phyloP scores from a whole-genome alignment of 2,329 filamentous ascomycete species.

The Huntiella moniliformis region DNA sequence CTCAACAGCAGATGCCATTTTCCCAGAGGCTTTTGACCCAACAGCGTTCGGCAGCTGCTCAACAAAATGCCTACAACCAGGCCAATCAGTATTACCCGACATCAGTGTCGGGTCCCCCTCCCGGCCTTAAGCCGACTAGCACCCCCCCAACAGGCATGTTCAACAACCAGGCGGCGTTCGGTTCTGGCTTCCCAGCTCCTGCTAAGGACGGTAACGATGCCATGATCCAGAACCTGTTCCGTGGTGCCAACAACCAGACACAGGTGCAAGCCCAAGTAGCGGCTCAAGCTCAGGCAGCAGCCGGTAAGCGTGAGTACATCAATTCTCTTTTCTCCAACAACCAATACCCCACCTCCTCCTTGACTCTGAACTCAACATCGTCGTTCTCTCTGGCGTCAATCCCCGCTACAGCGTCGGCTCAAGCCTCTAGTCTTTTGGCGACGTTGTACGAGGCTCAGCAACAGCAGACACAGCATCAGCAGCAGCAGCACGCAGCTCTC shows the following conservation, averaged over 20 bases:
- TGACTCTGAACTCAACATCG: constrained; percentile 83
- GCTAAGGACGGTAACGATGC: constrained; percentile 50
- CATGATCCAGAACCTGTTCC: constrained; percentile 65
- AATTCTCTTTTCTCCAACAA: constrained; percentile 71
- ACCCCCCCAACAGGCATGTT: constrained; percentile 92
- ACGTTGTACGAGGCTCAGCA: constrained; percentile 73
- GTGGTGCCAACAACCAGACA: constrained; percentile 47
- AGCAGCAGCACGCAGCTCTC: constrained; percentile 3
- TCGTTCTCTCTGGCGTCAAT: constrained; percentile 70
- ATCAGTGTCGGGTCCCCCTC: constrained; percentile 81
- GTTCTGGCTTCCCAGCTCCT: constrained; percentile 45
- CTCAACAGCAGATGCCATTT: constrained; percentile 42
- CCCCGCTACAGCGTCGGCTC: constrained; percentile 64
- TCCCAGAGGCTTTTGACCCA: constrained; percentile 69
- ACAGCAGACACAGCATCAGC: constrained; percentile 9
- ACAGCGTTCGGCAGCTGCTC: constrained; percentile 57
- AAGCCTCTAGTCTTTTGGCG: constrained; percentile 77
- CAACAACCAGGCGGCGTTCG: constrained; percentile 66
- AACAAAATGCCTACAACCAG: constrained; percentile 32
- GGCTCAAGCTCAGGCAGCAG: constrained; percentile 19
- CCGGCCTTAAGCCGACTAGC: constrained; percentile 83
- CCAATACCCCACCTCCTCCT: constrained; percentile 64
- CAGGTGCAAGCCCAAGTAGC: constrained; percentile 55
- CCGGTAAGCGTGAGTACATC: constrained; percentile 93
- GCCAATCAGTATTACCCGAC: constrained; percentile 61